Conservation (phyloP, 1,284 basidiomycete species). For the Ganoderma sp. region DNA sequence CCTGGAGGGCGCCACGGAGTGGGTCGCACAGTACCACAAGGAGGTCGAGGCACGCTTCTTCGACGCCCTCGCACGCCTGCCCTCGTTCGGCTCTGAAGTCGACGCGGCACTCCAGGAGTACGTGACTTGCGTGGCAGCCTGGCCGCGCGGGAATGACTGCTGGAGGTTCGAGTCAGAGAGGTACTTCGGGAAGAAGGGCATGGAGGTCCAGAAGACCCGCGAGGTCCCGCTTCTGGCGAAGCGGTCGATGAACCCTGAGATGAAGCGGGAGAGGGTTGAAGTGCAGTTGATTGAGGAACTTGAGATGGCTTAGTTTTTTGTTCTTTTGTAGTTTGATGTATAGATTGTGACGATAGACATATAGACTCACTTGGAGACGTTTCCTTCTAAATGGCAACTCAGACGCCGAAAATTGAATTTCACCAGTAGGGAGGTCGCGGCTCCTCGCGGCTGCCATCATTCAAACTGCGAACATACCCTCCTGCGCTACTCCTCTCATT, state of each 20-base stretch:
- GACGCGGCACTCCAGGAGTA: conserved; percentile 34
- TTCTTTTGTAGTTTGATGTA: too few species aligned
- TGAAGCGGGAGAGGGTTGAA: not conserved
- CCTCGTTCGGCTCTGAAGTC: conserved; percentile 18
- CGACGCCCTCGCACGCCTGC: conserved; percentile 31
- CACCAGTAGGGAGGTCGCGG: too few species aligned
- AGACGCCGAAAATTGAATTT: too few species aligned
- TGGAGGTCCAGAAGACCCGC: conserved; percentile 26
- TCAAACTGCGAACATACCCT: too few species aligned
- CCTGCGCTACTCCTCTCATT: too few species aligned
- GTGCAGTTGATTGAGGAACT: not conserved
- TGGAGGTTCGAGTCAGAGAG: conserved; percentile 45
- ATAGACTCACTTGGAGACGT: too few species aligned
- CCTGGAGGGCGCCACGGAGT: conserved; percentile 43
- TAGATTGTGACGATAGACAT: too few species aligned
- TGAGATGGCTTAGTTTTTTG: not conserved
- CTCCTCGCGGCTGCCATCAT: too few species aligned
- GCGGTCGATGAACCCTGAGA: not conserved
- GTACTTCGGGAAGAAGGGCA: conserved; percentile 43
- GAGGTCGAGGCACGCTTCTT: conserved; percentile 38
- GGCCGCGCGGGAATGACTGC: conserved; percentile 41
- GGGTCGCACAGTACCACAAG: conserved; percentile 39
- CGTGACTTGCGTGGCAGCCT: conserved; percentile 37
- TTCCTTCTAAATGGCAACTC: too few species aligned
- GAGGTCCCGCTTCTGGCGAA: conserved; percentile 18